Conservation (phyloP, 768 basidiomycete genomes). For the Agrocybe chaxingu region DNA sequence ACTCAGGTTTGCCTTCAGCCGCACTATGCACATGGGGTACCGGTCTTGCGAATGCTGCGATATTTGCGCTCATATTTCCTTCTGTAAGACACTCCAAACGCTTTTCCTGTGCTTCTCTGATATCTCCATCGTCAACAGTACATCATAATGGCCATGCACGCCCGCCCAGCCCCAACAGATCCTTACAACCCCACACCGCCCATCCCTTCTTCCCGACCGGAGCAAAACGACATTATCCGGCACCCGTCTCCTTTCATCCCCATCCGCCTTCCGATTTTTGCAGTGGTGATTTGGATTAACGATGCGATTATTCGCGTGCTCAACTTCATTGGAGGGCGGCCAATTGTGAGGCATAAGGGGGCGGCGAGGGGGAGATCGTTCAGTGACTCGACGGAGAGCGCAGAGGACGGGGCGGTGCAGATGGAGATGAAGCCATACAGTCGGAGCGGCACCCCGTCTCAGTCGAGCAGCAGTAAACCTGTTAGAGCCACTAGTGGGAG, state of each 20-base stretch:
- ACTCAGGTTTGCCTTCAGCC: conserved; percentile 67
- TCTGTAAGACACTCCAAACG: conserved; percentile 41
- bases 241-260: conserved; percentile 80
- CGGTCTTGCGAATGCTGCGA: conserved; percentile 73
- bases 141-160: conserved; percentile 81
- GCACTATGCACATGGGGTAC: conserved; percentile 71
- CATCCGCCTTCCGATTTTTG: conserved; percentile 76
- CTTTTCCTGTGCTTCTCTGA: conserved; percentile 1
- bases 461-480: conserved; percentile 1
- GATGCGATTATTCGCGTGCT: conserved; percentile 63
- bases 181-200: conserved; percentile 61
- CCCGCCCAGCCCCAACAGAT: conserved; percentile 69
- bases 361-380: conserved; percentile 24
- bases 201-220: conserved; percentile 15
- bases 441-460: conserved; percentile 1
- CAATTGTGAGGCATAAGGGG: conserved; percentile 14
- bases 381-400: conserved; percentile 53
- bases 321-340: conserved; percentile 46
- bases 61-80: conserved; percentile 83
- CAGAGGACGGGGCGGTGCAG: conserved; percentile 50
- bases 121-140: conserved; percentile 44
- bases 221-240: conserved; percentile 37
- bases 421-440: conserved; percentile 27
- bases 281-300: conserved; percentile 70
- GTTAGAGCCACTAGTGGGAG: conserved; percentile 22